Base-by-base conservation (phyloP, 352 stramenopile species). In the Globisporangium mamillatum region DNA sequence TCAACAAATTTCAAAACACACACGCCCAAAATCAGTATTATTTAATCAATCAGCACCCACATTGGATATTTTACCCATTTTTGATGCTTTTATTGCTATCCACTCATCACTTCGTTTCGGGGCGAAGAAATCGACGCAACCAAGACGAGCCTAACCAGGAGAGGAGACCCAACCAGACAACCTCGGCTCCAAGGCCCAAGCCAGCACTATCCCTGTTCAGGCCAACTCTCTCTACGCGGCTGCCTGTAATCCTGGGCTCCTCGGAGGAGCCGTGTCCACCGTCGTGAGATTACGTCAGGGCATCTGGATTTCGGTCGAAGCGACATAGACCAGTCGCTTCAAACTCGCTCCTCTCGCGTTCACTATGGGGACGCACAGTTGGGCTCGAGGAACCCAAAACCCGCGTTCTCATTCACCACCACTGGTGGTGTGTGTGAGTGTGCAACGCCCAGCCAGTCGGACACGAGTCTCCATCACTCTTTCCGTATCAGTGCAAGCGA, bases 381-480 rank as follows among this genome's bases (percentile, higher is more conserved):
- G 41, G 12, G 38, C 38, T 48, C 4, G 8, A 20, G 53, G 14
- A 24, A 24, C 6, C 55, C 34, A 46, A 14, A 34, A 9, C 32
- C 29, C 6, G 53, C 14, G 14, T 50, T 61, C 32, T n/a, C 18
- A 10, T 7, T 7, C 54, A 38, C 54, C 34, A 27, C 25, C 34
- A 27, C 16, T 24, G 24, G 52, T 7, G 25, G 53, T 59, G 53
- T 58, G 53, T n/a, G 22, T 22, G 10, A 10, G 53, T 60, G 54
- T 60, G 54, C 54, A 60, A 60, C 27, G 55, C 55, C 55, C 55
- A 60, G 55, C 56, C 56, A 61, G 56, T 61, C 56, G 56, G 32
- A 48, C 56, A 61, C 55, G 54, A 60, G 25, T 20, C 22, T 22
- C n/a, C n/a, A 29, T 22, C 32, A 34, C 27, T 61, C 56, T 32